phyloP scores from a whole-genome alignment of 2,329 filamentous ascomycete species.

The Blumeria hordei region DNA sequence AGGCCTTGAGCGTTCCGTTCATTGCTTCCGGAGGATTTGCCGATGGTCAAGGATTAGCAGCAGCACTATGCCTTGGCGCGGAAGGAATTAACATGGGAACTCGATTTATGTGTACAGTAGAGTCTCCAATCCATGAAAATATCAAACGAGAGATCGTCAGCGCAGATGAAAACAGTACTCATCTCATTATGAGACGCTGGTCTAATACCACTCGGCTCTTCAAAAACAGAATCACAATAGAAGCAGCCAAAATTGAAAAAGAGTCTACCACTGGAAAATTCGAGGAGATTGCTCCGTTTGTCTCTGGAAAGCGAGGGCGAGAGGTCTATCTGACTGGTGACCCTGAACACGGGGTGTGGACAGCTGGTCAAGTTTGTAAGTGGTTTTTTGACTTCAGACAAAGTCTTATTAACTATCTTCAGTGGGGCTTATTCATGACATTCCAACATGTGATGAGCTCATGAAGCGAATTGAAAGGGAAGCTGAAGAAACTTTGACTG shows the following conservation, averaged over 20 bases:
- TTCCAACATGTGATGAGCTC: conserved; percentile 48
- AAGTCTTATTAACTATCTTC: not conserved
- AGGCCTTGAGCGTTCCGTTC: conserved; percentile 67
- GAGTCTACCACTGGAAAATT: conserved; percentile 74
- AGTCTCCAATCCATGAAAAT: conserved; percentile 76
- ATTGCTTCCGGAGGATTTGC: conserved; percentile 92
- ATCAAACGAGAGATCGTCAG: conserved; percentile 85
- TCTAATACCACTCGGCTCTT: conserved; percentile 77
- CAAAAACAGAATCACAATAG: conserved; percentile 66
- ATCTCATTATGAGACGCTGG: conserved; percentile 72
- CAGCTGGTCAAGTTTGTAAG: conserved; percentile 58
- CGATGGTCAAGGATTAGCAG: conserved; percentile 79
- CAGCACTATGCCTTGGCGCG: conserved; percentile 70
- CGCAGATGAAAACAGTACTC: conserved; percentile 74
- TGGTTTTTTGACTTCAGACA: not conserved
- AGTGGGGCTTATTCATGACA: conserved; percentile 68
- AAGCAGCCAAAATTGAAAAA: conserved; percentile 61
- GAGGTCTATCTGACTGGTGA: conserved; percentile 88
- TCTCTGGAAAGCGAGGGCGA: conserved; percentile 74
- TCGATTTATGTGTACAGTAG: conserved; percentile 86
- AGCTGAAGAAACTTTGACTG: conserved; percentile 39
- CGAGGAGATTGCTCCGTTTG: conserved; percentile 60
- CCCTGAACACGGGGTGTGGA: conserved; percentile 84
- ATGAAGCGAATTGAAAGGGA: conserved; percentile 54
- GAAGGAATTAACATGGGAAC: conserved; percentile 98